Evolutionary conservation across 441 rosid species (phyloP).

Genomic region (Melianthus villosus): DNA sequence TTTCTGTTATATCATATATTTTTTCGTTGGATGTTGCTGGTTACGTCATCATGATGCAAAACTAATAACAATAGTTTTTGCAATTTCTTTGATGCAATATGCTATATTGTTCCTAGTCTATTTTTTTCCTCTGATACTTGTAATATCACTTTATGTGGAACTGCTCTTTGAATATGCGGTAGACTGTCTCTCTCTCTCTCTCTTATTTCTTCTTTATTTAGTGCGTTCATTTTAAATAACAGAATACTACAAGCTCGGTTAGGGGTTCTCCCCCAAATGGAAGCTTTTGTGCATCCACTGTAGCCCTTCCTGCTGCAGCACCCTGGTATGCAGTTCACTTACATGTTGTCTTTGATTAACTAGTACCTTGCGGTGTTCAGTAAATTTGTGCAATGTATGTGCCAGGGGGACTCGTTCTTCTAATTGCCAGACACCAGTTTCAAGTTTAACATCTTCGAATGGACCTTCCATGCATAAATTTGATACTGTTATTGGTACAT

Average conservation of each 20-base stretch:
- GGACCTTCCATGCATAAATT: constrained; percentile 36
- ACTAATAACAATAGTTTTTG: no score
- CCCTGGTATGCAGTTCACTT: constrained; percentile 45
- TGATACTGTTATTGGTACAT: constrained; percentile 20
- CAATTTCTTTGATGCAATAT: no score
- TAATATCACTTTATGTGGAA: no score
- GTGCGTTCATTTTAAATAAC: no score
- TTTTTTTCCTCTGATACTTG: no score
- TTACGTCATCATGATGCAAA: no score
- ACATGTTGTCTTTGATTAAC: background rate
- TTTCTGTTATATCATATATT: no score
- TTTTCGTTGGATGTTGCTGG: no score
- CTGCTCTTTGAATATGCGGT: no score
- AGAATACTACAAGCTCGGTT: constrained; percentile 27
- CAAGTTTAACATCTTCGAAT: constrained; percentile 26
- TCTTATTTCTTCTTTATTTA: no score
- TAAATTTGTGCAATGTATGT: constrained; percentile 9
- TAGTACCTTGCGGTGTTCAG: constrained; percentile 4
- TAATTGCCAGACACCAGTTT: constrained; percentile 25
- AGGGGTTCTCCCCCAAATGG: constrained; percentile 73
- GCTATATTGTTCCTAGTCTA: no score
- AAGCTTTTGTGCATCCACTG: constrained; percentile 35
- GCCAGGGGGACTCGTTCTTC: constrained; percentile 68
- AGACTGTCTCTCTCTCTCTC: no score
- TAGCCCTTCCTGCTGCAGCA: constrained; percentile 83